Conservation (phyloP, 129 eudicot species). For the Centrapalus pauciflorus region DNA sequence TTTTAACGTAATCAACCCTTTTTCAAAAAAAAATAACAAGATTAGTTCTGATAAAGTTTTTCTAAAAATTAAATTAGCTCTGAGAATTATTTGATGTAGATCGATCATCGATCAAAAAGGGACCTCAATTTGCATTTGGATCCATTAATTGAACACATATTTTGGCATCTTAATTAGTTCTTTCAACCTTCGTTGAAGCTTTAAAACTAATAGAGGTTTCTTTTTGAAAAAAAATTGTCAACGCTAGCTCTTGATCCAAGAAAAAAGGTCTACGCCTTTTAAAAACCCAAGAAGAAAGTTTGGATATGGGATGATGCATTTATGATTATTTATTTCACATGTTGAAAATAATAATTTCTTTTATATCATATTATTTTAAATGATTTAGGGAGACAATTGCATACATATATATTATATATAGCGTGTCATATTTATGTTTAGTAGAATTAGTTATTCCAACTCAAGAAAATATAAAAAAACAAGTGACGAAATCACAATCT, state of each 20-base stretch:
- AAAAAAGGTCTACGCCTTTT: constrained; percentile 22
- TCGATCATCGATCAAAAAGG: not conserved
- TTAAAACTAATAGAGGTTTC: constrained; percentile 15
- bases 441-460: not conserved
- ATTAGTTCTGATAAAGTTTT: too few species aligned
- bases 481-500: too few species aligned
- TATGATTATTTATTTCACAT: constrained; percentile 10
- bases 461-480: not conserved
- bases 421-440: too few species aligned
- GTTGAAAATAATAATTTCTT: not conserved
- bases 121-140: not conserved
- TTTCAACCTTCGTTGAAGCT: constrained; percentile 29
- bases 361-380: not conserved
- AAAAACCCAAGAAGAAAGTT: not conserved
- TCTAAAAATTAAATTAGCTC: too few species aligned
- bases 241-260: constrained; percentile 42
- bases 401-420: too few species aligned
- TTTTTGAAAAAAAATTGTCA: constrained; percentile 15
- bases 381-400: not conserved
- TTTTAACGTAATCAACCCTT: too few species aligned
- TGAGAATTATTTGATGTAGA: not conserved
- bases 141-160: constrained; percentile 13
- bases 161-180: constrained; percentile 1
- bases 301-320: constrained; percentile 16
- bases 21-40: too few species aligned